Base-by-base conservation (phyloP, 495 filamentous ascomycete genomes). In the Choiromyces venosus region DNA sequence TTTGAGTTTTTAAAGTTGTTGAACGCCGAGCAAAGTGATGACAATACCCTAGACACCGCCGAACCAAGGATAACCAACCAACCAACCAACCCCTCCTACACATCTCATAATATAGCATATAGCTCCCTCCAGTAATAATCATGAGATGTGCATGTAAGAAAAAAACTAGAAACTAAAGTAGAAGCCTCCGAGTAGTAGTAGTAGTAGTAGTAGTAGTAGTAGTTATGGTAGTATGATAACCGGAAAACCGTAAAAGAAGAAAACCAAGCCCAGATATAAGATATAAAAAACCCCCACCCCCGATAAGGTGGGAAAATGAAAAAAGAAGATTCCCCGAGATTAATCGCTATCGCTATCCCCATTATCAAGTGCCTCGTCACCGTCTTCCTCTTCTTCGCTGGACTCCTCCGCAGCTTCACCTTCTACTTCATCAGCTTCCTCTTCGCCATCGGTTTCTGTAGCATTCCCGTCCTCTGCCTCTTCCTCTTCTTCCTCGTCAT, bases 331-430 rank as follows among this genome's bases (percentile, higher is more conserved):
- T 61, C 25, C 12, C 52, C 3, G 12, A 33, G 14, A 61, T 61
- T 29, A 61, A 61, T 61, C 25, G 25, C 52, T 61, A 33, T 61
- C 52, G 52, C 52, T 61, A 7, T 61, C 52, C 12, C 52, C 52
- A 61, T 61, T 61, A 61, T 61, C 52, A 61, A 61, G 52, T 16
- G 52, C 52, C 37, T 70, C 73, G 9, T 65, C 73, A 29, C 68
- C 42, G 14, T 65, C 70, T 35, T 64, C 70, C 0, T 56, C 65
- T 39, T 56, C 52, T 61, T 61, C 46, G 5, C 9, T 29, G 10
- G 52, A 25, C 25, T 12, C 52, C 25, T 33, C 52, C 52, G 25
- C 52, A 33, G 4, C 14, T 71, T 38, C 37, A 6, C n/a, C 3
- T n/a, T 36, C 68, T 33, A 37, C 33, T 12, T 72, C 68, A 1